Percentiles rank a stretch among this genome's conserved stretches.
Evolutionary conservation across 768 basidiomycete species (phyloP).

Genomic region (Clitopilus passeckerianus): DNA sequence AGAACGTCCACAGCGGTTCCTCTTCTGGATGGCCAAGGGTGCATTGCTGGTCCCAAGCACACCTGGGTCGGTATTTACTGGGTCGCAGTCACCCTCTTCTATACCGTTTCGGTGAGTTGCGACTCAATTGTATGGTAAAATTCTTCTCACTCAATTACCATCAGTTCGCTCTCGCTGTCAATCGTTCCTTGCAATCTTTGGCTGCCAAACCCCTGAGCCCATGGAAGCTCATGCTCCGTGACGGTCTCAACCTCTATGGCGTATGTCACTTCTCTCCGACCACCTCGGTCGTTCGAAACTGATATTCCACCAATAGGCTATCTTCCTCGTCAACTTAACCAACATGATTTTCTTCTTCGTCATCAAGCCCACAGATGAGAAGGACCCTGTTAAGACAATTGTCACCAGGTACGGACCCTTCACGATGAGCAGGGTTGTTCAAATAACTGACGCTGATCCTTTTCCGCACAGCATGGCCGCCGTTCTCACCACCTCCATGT

Average conservation of each 20-base stretch:
- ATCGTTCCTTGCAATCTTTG: conserved; percentile 55
- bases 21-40: conserved; percentile 70
- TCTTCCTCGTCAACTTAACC: conserved; percentile 75
- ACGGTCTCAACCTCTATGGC: conserved; percentile 82
- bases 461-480: conserved; percentile 62
- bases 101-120: conserved; percentile 56
- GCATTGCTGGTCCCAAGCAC: conserved; percentile 77
- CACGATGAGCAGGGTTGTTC: not conserved
- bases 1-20: conserved; percentile 49
- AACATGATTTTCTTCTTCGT: conserved; percentile 89
- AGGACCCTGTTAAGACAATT: conserved; percentile 76
- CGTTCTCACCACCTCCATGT: conserved; percentile 85
- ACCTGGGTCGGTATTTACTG: conserved; percentile 88
- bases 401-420: conserved; percentile 48
- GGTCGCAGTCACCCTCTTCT: conserved; percentile 71
- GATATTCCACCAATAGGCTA: conserved; percentile 32
- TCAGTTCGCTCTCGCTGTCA: conserved; percentile 57
- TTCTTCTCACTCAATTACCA: conserved; percentile 1
- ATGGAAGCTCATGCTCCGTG: conserved; percentile 90
- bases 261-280: conserved; percentile 28
- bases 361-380: conserved; percentile 53
- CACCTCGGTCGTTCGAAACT: conserved; percentile 4
- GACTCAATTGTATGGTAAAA: not conserved
- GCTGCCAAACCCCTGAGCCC: conserved; percentile 50
- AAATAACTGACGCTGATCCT: not conserved